A percentile compares a stretch with the other conserved stretches of the same genome.
Evolutionary conservation across 169 alveolate genomes (phyloP).

Genomic region (Blepharisma undulans): DNA sequence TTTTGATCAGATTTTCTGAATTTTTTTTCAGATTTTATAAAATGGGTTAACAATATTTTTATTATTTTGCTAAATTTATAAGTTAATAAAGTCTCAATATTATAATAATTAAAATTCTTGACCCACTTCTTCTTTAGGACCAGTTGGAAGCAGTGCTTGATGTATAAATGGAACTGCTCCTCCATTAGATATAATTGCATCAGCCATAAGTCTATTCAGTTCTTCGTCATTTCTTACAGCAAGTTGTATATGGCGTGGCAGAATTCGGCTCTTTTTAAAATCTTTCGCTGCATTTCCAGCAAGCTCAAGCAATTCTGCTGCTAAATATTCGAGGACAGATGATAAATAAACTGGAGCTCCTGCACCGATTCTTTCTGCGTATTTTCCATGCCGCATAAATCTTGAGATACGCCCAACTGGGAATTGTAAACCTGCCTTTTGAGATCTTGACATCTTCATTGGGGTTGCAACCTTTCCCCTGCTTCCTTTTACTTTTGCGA

Average conservation of each 20-base stretch:
- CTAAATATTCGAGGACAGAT: slow-evolving; percentile 97
- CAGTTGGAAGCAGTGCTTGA: slow-evolving; percentile 94
- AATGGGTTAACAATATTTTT: too few species aligned
- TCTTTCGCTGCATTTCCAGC: slow-evolving; percentile 99
- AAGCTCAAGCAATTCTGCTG: slow-evolving; percentile 97
- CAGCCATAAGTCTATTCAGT: slow-evolving; percentile 95
- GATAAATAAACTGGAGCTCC: slow-evolving; percentile 99
- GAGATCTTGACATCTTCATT: slow-evolving; percentile 88
- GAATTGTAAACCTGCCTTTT: slow-evolving; percentile 98
- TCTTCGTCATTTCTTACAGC: slow-evolving; percentile 99
- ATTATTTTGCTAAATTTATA: too few species aligned
- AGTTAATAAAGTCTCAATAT: neutral
- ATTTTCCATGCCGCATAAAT: slow-evolving; percentile 95
- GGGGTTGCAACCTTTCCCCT: slow-evolving; percentile 23
- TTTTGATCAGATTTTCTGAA: neutral
- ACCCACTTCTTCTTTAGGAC: slow-evolving; percentile 37
- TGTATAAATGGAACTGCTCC: slow-evolving; percentile 98
- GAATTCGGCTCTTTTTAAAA: slow-evolving; percentile 96
- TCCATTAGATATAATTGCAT: slow-evolving; percentile 97
- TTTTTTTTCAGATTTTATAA: too few species aligned
- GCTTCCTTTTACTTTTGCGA: slow-evolving; percentile 18
- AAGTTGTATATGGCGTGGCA: slow-evolving; percentile 98
- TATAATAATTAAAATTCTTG: neutral
- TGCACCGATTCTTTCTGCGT: slow-evolving; percentile 98
- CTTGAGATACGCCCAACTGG: slow-evolving; percentile 99